Percentiles rank a stretch among this genome's conserved stretches.
Conservation (phyloP, 179 eudicot genomes). For the Silene noctiflora region DNA sequence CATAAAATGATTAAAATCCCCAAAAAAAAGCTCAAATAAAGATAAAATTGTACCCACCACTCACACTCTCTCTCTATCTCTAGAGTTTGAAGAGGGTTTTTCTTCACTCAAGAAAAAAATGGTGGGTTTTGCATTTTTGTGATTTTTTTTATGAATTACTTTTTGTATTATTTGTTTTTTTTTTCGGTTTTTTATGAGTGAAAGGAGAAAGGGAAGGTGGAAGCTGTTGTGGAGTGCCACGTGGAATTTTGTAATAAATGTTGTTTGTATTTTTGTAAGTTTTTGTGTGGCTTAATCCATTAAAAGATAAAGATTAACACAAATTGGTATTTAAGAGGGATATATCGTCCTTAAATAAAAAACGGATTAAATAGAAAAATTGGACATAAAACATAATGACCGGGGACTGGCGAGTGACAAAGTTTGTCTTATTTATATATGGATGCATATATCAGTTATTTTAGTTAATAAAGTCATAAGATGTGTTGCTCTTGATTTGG, state of each 20-base stretch:
- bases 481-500: no score
- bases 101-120: background rate
- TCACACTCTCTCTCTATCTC: conserved; percentile 11
- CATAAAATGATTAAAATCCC: background rate
- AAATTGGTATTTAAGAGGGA: no score
- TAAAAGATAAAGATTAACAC: background rate
- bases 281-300: background rate
- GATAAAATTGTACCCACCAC: background rate
- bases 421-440: no score
- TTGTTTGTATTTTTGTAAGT: background rate
- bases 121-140: conserved; percentile 17
- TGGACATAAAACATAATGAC: no score
- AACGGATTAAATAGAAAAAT: no score
- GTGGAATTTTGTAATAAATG: conserved; percentile 23
- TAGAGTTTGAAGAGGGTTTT: background rate
- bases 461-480: no score
- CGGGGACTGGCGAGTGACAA: no score
- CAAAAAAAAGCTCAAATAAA: background rate
- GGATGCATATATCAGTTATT: no score
- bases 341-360: no score
- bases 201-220: background rate
- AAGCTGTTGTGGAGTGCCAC: conserved; percentile 11
- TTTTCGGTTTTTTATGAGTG: background rate
- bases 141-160: conserved; percentile 20
- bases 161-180: conserved; percentile 1